Percentiles rank a stretch among this genome's conserved stretches.
These are phyloP conservation scores for Coniosporium apollinis DNA, from an alignment of 495 filamentous ascomycete genomes.

Conservation along the genomic window DNA sequence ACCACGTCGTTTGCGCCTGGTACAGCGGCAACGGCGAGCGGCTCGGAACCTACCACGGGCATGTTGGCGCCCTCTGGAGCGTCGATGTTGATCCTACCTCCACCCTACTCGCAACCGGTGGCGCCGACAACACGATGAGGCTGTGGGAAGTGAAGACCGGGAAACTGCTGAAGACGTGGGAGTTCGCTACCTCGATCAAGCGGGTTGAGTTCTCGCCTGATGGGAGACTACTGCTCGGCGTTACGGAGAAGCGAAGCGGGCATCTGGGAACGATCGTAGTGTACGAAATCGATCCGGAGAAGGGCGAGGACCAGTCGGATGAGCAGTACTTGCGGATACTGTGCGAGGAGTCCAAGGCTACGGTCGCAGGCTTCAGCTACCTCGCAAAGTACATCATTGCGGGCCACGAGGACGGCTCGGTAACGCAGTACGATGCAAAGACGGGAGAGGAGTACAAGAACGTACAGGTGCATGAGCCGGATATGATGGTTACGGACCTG, in stretches of 20 bases:
- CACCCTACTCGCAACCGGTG: conserved; percentile 82
- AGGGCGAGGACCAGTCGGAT: conserved; percentile 63
- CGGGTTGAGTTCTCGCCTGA: conserved; percentile 91
- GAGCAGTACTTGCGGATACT: conserved; percentile 72
- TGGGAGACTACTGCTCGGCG: conserved; percentile 70
- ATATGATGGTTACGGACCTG: conserved; percentile 75
- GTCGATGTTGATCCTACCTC: conserved; percentile 94
- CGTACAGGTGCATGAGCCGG: conserved; percentile 63
- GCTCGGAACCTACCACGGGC: conserved; percentile 87
- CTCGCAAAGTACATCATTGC: conserved; percentile 86
- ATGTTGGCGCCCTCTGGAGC: conserved; percentile 96
- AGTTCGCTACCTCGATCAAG: conserved; percentile 91
- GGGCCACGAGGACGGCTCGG: conserved; percentile 86
- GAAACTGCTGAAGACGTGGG: conserved; percentile 86
- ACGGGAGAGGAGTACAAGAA: conserved; percentile 68
- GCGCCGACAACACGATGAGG: conserved; percentile 93
- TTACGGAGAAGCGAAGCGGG: conserved; percentile 97
- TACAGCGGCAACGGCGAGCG: conserved; percentile 41
- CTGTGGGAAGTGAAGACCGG: conserved; percentile 94
- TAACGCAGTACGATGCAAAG: conserved; percentile 93
- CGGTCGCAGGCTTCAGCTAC: conserved; percentile 92
- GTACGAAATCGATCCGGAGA: conserved; percentile 65
- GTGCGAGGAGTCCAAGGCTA: conserved; percentile 87
- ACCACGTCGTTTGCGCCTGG: conserved; percentile 92
- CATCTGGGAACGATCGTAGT: conserved; percentile 85